These are phyloP conservation scores for Sporothrix pallida DNA, from an alignment of 2,329 filamentous ascomycete genomes.

Conservation along the genomic window DNA sequence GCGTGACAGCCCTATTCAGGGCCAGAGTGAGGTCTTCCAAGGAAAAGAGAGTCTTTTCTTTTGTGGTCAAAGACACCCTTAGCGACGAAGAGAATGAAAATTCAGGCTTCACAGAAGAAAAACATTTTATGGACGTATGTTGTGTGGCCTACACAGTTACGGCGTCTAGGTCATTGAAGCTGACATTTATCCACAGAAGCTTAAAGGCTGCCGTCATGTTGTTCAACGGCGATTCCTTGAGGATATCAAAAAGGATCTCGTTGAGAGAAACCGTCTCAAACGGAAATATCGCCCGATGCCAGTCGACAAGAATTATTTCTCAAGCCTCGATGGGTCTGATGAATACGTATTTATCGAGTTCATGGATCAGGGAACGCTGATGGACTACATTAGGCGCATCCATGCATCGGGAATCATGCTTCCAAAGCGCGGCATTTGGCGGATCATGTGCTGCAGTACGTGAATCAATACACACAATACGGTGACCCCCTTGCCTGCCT, in stretches of 20 bases:
- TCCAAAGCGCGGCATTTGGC: slow-evolving; percentile 29
- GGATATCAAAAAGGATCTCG: neutral
- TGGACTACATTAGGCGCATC: neutral
- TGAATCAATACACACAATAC: neutral
- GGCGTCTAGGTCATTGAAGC: neutral
- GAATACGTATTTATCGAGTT: slow-evolving; percentile 24
- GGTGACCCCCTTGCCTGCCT: no score
- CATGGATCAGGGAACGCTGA: slow-evolving; percentile 23
- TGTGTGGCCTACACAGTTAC: neutral
- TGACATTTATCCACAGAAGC: neutral
- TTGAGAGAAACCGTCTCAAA: neutral
- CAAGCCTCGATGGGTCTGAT: neutral
- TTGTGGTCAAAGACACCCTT: slow-evolving; percentile 7
- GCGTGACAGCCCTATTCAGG: slow-evolving; percentile 9
- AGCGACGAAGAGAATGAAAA: neutral
- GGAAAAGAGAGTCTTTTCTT: neutral
- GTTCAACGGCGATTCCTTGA: neutral
- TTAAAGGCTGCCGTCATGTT: neutral
- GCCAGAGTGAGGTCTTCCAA: neutral
- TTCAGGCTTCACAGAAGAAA: neutral
- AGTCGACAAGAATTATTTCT: neutral
- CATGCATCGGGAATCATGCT: neutral
- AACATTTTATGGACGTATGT: no score
- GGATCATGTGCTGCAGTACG: slow-evolving; percentile 29
- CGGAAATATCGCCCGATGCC: neutral